Percentiles rank a stretch among this genome's conserved stretches.
Conservation (phyloP, 2,329 filamentous ascomycete genomes). For the Ascochyta lentis region DNA sequence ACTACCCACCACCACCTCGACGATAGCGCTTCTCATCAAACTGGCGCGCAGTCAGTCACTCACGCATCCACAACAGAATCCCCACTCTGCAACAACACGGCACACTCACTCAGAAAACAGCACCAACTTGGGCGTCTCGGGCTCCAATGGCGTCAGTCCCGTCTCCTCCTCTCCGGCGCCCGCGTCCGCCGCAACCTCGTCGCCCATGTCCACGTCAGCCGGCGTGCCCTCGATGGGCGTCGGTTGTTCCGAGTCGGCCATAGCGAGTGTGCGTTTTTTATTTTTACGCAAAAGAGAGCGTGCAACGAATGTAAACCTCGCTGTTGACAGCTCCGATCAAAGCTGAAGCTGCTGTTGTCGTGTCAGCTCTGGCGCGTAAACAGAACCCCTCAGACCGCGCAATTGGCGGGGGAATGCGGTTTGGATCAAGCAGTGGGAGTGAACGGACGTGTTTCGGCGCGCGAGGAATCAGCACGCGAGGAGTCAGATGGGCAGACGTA, state of each 20-base stretch:
- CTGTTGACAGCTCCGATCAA: too few species aligned
- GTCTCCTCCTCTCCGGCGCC: constrained; percentile 38
- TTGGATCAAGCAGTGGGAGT: neutral
- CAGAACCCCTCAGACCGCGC: too few species aligned
- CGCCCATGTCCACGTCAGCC: constrained; percentile 60
- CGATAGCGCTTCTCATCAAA: constrained; percentile 57
- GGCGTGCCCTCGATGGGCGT: constrained; percentile 40
- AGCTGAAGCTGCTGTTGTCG: neutral
- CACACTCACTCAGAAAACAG: constrained; percentile 56
- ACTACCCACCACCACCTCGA: constrained; percentile 55
- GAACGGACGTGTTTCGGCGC: neutral
- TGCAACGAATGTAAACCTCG: neutral
- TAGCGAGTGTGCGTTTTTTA: constrained; percentile 11
- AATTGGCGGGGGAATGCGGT: neutral
- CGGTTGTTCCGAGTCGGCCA: constrained; percentile 42
- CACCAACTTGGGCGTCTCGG: constrained; percentile 48
- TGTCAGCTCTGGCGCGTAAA: neutral
- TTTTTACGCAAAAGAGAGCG: neutral
- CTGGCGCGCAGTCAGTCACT: constrained; percentile 32
- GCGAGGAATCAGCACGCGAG: neutral
- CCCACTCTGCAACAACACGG: neutral
- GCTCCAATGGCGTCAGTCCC: constrained; percentile 53
- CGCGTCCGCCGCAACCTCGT: constrained; percentile 28
- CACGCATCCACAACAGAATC: too few species aligned
- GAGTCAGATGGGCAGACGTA: neutral